Evolutionary conservation across 176 grass and related monocot genomes (phyloP).

Genomic region (Raddia distichophylla): DNA sequence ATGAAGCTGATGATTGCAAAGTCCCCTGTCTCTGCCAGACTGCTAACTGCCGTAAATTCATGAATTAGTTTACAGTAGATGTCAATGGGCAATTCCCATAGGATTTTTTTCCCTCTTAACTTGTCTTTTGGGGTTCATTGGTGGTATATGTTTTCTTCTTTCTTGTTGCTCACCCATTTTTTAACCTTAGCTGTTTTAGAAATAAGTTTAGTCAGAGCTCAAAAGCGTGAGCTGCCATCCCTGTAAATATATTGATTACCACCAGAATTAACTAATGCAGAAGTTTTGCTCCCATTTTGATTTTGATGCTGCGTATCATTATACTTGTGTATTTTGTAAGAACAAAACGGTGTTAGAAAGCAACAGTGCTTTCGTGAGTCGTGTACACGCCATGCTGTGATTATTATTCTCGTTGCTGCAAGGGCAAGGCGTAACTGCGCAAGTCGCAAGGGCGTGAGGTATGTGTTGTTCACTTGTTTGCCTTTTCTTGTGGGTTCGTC

Average conservation of each 20-base stretch:
- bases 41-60: constrained; percentile 89
- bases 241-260: constrained; percentile 61
- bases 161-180: constrained; percentile 20
- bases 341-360: background rate
- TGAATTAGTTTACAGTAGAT: constrained; percentile 80
- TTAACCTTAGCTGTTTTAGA: constrained; percentile 36
- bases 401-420: too few relatives aligned
- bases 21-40: constrained; percentile 93
- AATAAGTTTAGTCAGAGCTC: constrained; percentile 55
- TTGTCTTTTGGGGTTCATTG: constrained; percentile 32
- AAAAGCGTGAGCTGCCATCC: constrained; percentile 48
- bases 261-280: constrained; percentile 28
- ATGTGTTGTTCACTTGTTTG: too few relatives aligned
- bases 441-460: too few relatives aligned
- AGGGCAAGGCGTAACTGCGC: too few relatives aligned
- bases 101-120: constrained; percentile 14
- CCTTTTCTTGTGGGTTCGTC: too few relatives aligned
- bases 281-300: constrained; percentile 26
- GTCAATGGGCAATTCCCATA: constrained; percentile 43
- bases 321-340: background rate
- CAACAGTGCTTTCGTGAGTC: too few relatives aligned
- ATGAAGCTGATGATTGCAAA: constrained; percentile 93
- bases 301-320: background rate
- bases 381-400: too few relatives aligned
- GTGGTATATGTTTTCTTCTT: constrained; percentile 42